Evolutionary conservation across 2,329 filamentous ascomycete genomes (phyloP).

Genomic region (Colletotrichum somersetense): DNA sequence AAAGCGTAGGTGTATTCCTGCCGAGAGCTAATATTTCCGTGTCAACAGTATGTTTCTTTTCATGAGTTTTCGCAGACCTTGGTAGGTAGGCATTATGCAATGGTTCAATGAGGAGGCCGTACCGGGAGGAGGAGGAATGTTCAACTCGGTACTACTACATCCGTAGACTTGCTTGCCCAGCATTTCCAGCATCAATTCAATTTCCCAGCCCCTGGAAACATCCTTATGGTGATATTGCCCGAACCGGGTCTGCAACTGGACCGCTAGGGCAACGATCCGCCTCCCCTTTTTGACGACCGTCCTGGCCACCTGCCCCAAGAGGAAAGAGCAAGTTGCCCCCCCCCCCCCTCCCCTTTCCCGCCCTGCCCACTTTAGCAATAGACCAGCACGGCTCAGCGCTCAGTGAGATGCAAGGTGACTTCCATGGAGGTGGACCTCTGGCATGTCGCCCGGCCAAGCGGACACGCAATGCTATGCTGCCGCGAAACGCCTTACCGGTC

Average conservation of each 20-base stretch:
- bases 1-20: too few relatives aligned
- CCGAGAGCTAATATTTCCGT: too few relatives aligned
- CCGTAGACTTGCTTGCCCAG: not conserved
- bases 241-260: too few relatives aligned
- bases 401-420: not conserved
- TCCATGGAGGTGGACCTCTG: not conserved
- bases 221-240: too few relatives aligned
- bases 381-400: not conserved
- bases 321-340: not conserved
- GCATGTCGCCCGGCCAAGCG: not conserved
- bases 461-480: not conserved
- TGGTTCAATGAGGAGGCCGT: too few relatives aligned
- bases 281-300: not conserved
- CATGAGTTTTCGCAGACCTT: too few relatives aligned
- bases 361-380: not conserved
- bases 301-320: slow-evolving; percentile 22
- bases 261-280: not conserved
- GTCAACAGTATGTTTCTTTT: not conserved
- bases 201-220: too few relatives aligned
- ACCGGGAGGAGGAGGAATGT: too few relatives aligned
- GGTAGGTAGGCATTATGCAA: too few relatives aligned
- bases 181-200: too few relatives aligned
- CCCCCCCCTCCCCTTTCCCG: not conserved
- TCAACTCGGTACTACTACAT: too few relatives aligned
- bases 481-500: too few relatives aligned